These are phyloP conservation scores for Harrya chromipes DNA, from an alignment of 768 basidiomycete species.

Conservation along the genomic window DNA sequence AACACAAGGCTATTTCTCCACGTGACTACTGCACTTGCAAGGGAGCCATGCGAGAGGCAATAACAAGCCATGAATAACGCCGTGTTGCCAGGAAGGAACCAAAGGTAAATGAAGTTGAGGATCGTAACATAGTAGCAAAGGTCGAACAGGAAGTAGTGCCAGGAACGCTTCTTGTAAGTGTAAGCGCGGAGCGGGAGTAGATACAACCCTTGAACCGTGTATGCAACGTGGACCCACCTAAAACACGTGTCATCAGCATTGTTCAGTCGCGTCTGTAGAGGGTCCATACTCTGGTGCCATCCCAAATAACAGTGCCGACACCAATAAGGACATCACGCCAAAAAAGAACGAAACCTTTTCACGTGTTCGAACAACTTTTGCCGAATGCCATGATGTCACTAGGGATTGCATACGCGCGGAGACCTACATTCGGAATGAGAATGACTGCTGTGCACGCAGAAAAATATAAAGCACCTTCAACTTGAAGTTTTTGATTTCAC, in stretches of 20 bases:
- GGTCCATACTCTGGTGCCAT: conserved; percentile 71
- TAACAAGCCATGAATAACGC: conserved; percentile 90
- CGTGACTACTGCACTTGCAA: conserved; percentile 93
- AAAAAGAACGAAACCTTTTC: conserved; percentile 91
- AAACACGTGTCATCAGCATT: conserved; percentile 11
- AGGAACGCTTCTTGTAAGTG: conserved; percentile 86
- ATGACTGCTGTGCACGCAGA: not conserved
- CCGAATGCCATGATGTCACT: conserved; percentile 88
- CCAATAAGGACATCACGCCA: conserved; percentile 86
- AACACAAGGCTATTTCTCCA: conserved; percentile 99
- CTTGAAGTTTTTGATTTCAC: conserved; percentile 84
- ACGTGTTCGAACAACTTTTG: conserved; percentile 78
- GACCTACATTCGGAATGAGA: conserved; percentile 47
- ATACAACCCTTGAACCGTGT: conserved; percentile 73
- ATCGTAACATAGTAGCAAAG: conserved; percentile 92
- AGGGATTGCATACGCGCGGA: conserved; percentile 75
- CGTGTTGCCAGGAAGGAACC: conserved; percentile 77
- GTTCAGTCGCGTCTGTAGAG: not conserved
- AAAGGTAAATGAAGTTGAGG: conserved; percentile 89
- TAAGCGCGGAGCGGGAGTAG: conserved; percentile 83
- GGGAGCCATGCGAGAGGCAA: conserved; percentile 84
- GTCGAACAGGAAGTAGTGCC: conserved; percentile 94
- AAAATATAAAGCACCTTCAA: conserved; percentile 56
- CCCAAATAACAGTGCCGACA: conserved; percentile 86
- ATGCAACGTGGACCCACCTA: conserved; percentile 87